Conservation (phyloP, 106 monocot species). For the Narthecium ossifragum region DNA sequence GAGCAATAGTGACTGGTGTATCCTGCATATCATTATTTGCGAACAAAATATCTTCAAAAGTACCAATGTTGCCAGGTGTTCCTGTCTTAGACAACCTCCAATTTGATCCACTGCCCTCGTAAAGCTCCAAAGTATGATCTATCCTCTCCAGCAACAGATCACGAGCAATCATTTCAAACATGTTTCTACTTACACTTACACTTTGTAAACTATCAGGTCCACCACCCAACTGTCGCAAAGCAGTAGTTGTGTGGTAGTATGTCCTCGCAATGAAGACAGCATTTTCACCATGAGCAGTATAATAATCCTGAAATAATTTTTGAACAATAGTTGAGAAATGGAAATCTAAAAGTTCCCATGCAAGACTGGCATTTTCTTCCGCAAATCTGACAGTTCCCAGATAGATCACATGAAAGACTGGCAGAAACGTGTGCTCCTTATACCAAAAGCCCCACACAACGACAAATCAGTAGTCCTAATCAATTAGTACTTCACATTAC, state of each 20-base stretch:
- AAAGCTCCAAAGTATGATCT: constrained; percentile 85
- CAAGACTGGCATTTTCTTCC: no score
- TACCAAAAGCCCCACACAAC: no score
- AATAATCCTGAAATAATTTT: constrained; percentile 93
- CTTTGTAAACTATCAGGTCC: constrained; percentile 67
- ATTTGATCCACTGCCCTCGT: constrained; percentile 97
- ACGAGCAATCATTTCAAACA: constrained; percentile 94
- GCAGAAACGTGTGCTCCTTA: no score
- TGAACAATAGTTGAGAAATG: no score
- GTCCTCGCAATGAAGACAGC: constrained; percentile 84
- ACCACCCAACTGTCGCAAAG: constrained; percentile 74
- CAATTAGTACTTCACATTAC: no score
- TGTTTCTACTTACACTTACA: constrained; percentile 77
- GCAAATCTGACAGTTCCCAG: no score
- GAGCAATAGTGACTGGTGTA: constrained; percentile 76
- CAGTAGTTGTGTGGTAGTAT: constrained; percentile 92
- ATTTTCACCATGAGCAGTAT: constrained; percentile 92
- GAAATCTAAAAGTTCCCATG: no score
- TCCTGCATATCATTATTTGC: constrained; percentile 99
- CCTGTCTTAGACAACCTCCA: constrained; percentile 81
- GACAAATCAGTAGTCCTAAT: no score
- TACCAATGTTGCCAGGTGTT: constrained; percentile 89
- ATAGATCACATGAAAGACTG: no score
- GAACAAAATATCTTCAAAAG: constrained; percentile 96
- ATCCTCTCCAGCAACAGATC: constrained; percentile 85